Evolutionary conservation across 1,284 basidiomycete genomes (phyloP), one percentile per base, ranked within the genome.

Genomic region (Heliocybe sulcata): DNA sequence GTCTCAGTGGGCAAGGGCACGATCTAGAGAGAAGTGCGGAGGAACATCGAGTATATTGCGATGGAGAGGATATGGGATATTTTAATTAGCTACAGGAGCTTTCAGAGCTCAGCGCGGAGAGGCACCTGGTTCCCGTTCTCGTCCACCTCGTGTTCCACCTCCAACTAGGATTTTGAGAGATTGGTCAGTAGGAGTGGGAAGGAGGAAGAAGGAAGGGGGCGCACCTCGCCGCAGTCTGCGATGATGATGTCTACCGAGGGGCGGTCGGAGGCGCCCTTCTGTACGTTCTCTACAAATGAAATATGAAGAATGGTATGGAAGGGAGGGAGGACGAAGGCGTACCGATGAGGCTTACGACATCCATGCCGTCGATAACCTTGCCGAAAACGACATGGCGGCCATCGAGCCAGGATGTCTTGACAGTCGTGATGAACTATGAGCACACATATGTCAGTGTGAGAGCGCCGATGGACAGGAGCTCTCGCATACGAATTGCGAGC

Each of bases 311-410:
- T 14, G 35, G 45, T 45, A 52, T 16, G 45, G 25, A 12, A 26
- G 47, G 23, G 16, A 4, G 9, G 12, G 9, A 49, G 20, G 27
- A 47, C 45, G 25, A 35, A 3, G 23, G 70, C 77, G 55, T 60
- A 89, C 92, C 90, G 59, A 95, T 91, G 25, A 72, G 70, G 57
- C 73, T 67, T 35, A 97, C 79, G 58, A 96, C 72, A 60, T 94
- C 89, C 88, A 95, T 90, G 53, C 94, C 94, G 59, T 96, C 91
- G 49, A 96, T 61, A 55, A 97, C 90, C 62, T 84, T 83, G 57
- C 94, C 94, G 63, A 97, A 98, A 47, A 98, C 94, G 66, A 95
- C 88, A 60, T 90, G 90, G 68, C 81, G 84, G 61, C 80, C 80
- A 69, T 90, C 87, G 63, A 90, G 70, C 88, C 85, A 89, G 73